phyloP scores from a whole-genome alignment of 768 basidiomycete species.

The Paxillus involutus region DNA sequence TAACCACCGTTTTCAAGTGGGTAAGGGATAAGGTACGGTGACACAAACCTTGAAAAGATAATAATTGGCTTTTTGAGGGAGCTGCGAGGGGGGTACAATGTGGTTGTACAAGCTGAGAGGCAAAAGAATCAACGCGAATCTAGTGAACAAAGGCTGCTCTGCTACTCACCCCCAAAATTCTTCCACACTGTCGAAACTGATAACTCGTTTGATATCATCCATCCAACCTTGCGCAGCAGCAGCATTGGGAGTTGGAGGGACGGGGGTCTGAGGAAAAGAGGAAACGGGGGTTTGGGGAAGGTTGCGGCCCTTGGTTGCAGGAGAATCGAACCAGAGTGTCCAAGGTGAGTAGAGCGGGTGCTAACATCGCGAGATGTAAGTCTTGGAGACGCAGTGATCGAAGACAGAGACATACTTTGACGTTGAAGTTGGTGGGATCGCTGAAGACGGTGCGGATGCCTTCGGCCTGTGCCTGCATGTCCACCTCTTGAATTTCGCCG shows the following conservation, averaged over 20 bases:
- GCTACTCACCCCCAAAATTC: constrained; percentile 94
- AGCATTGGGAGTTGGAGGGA: constrained; percentile 69
- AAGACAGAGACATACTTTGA: constrained; percentile 64
- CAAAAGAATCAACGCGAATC: constrained; percentile 8
- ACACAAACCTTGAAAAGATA: constrained; percentile 91
- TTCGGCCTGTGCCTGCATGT: constrained; percentile 82
- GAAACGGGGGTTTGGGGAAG: constrained; percentile 81
- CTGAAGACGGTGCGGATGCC: constrained; percentile 91
- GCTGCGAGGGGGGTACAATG: constrained; percentile 90
- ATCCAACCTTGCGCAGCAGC: constrained; percentile 90
- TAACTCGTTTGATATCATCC: constrained; percentile 97
- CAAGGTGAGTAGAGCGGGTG: constrained; percentile 93
- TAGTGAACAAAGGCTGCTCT: constrained; percentile 36
- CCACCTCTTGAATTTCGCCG: constrained; percentile 85
- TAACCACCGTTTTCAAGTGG: constrained; percentile 1
- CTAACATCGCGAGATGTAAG: constrained; percentile 38
- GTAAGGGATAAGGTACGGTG: background rate
- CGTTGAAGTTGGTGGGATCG: constrained; percentile 91
- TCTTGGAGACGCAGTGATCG: background rate
- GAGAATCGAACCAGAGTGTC: constrained; percentile 99
- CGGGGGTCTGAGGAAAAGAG: constrained; percentile 74
- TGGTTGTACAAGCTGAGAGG: constrained; percentile 86
- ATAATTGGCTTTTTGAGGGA: constrained; percentile 98
- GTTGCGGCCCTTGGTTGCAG: constrained; percentile 86
- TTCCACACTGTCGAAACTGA: constrained; percentile 94